Base-by-base conservation (phyloP, 2,329 filamentous ascomycete species). In the Xylaria sp. region DNA sequence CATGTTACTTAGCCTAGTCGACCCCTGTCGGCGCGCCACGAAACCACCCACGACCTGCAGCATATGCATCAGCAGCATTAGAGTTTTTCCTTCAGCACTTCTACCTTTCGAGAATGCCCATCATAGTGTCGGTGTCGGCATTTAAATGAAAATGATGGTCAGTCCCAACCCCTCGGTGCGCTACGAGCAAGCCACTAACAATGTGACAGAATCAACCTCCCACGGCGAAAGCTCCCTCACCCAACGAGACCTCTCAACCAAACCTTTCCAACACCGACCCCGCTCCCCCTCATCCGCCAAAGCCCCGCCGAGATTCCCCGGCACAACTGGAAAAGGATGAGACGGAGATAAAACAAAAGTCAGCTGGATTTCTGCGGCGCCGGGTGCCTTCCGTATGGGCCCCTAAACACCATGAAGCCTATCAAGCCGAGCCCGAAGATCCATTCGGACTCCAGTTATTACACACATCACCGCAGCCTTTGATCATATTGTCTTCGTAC, bases 401-500 rank as follows among this genome's bases (percentile, higher is more conserved):
- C 17, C 9, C 54, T 62, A 48, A 62, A 61, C 7, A 17, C 17
- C 4, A 54, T 52, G 35, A 19, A 40, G n/a, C 11, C 15, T 15
- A 7, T 2, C n/a, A 17, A 15, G 37, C 8, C 15, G n/a, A n/a
- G 15, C 37, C 37, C 4, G 37, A n/a, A 7, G 73, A 71, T 7
- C 63, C 67, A 1, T 60, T 71, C 0, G 72, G 73, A 1, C 60
- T 75, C 23, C 68, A 61, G 2, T 53, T 74, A 2, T 57, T 75
- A 4, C 65, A 72, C 44, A 62, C 62, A 1, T 68, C 74, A 0
- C 62, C 70, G 0, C 68, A 75, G 17, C 71, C 76, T 1, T 59
- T 73, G 1, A 63, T 77, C 7, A 80, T 43, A 68, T 80, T 2
- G 68, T 79, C 17, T 81, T 80, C 56, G 73, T 81, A 3, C 79